Percentiles rank a stretch among this genome's conserved stretches.
These are phyloP conservation scores for Leishmania arabica DNA, from an alignment of 208 protist species.

Conservation along the genomic window DNA sequence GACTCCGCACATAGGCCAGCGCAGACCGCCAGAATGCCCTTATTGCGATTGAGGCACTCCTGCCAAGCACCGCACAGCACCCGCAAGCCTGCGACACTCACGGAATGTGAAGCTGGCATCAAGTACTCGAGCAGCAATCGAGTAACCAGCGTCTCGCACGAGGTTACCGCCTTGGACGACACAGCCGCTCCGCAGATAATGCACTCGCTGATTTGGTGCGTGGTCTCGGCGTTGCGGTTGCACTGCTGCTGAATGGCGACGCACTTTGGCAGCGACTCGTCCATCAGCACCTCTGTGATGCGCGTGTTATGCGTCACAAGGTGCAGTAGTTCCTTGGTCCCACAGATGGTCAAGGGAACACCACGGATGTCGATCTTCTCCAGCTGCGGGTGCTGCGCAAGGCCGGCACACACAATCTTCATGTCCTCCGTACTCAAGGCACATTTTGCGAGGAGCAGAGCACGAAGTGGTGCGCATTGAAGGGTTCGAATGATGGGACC, in stretches of 20 bases:
- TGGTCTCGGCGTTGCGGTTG: slow-evolving; percentile 47
- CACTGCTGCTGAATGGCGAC: slow-evolving; percentile 70
- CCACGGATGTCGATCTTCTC: slow-evolving; percentile 78
- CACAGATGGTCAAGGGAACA: slow-evolving; percentile 49
- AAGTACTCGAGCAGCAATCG: slow-evolving; percentile 24
- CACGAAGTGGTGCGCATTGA: slow-evolving; percentile 45
- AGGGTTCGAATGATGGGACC: slow-evolving; percentile 72
- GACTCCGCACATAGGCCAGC: slow-evolving; percentile 44
- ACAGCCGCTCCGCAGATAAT: slow-evolving; percentile 49
- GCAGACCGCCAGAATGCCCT: slow-evolving; percentile 74
- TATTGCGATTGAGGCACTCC: slow-evolving; percentile 43
- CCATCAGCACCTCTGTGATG: slow-evolving; percentile 65
- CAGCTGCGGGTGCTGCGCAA: slow-evolving; percentile 61
- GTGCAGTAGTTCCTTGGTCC: slow-evolving; percentile 55
- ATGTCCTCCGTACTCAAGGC: slow-evolving; percentile 56
- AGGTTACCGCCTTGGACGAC: slow-evolving; percentile 1
- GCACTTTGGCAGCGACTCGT: slow-evolving; percentile 69
- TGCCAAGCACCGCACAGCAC: slow-evolving; percentile 58
- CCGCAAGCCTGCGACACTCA: slow-evolving; percentile 44
- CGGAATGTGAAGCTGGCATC: slow-evolving; percentile 13
- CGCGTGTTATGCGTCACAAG: slow-evolving; percentile 54
- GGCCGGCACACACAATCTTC: slow-evolving; percentile 44
- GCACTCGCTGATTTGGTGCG: slow-evolving; percentile 40
- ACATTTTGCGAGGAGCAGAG: slow-evolving; percentile 55
- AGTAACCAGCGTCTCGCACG: slow-evolving; percentile 26